Percentiles rank a stretch among this genome's conserved stretches.
These are phyloP conservation scores for Lepidium africanum DNA, from an alignment of 345 rosid genomes.

Conservation along the genomic window DNA sequence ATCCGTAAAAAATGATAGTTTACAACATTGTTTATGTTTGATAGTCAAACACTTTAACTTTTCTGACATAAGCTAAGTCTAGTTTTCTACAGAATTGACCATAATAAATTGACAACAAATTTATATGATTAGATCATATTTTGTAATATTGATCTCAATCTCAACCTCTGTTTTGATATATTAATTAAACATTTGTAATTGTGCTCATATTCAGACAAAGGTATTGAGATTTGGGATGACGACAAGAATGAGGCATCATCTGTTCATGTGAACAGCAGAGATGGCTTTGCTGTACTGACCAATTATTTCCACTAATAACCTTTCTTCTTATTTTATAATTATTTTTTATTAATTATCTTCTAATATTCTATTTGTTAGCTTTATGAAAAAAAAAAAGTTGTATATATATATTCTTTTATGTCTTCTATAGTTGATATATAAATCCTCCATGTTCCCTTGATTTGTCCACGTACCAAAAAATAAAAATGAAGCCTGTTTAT, in stretches of 20 bases:
- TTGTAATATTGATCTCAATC: not conserved
- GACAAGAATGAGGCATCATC: slow-evolving; percentile 20
- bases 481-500: not conserved
- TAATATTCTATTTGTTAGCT: slow-evolving; percentile 2
- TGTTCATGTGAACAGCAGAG: slow-evolving; percentile 30
- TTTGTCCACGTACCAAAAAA: slow-evolving; percentile 3
- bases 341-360: not conserved
- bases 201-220: slow-evolving; percentile 4
- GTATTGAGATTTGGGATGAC: slow-evolving; percentile 4
- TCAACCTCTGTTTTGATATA: not conserved
- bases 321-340: not conserved
- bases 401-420: not conserved
- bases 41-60: not conserved
- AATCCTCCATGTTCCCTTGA: slow-evolving; percentile 7
- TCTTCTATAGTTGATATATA: not conserved
- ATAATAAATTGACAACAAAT: not conserved
- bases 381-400: not conserved
- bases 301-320: slow-evolving; percentile 20
- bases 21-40: not conserved
- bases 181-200: not conserved
- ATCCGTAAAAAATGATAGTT: not conserved
- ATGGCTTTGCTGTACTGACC: slow-evolving; percentile 22
- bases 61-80: not conserved
- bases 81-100: not conserved
- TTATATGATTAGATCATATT: not conserved